Percentiles rank a stretch among this genome's conserved stretches.
These are phyloP conservation scores for Claviceps sp. DNA, from an alignment of 2,329 filamentous ascomycete genomes.

Conservation along the genomic window DNA sequence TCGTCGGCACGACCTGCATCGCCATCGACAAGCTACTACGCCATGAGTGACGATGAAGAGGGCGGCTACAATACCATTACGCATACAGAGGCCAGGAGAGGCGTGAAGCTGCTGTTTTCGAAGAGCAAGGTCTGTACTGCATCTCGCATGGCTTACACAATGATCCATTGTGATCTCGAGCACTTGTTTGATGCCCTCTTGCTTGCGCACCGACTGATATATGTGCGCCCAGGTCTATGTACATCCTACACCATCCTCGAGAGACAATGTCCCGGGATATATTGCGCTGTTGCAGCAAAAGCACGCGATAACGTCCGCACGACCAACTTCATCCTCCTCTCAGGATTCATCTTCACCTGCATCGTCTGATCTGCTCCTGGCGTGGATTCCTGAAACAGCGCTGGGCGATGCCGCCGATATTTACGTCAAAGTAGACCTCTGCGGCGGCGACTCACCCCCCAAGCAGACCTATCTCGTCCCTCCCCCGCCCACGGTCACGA, in stretches of 20 bases:
- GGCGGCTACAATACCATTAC: conserved; percentile 90
- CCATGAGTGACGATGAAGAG: conserved; percentile 92
- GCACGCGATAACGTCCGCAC: conserved; percentile 27
- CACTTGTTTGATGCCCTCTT: neutral
- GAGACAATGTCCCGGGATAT: conserved; percentile 92
- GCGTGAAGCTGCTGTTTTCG: conserved; percentile 85
- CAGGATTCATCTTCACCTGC: conserved; percentile 28
- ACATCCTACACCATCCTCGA: conserved; percentile 81
- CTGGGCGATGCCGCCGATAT: conserved; percentile 76
- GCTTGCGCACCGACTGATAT: neutral
- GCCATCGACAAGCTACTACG: conserved; percentile 24
- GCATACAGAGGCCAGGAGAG: conserved; percentile 59
- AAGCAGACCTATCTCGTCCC: conserved; percentile 84
- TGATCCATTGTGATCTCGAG: neutral
- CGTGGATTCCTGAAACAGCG: conserved; percentile 84
- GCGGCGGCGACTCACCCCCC: conserved; percentile 66
- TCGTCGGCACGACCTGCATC: conserved; percentile 6
- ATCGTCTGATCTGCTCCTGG: conserved; percentile 67
- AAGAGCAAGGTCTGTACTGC: conserved; percentile 70
- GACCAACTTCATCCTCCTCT: conserved; percentile 19
- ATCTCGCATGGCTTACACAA: neutral
- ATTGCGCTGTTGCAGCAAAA: conserved; percentile 91
- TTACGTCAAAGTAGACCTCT: conserved; percentile 91
- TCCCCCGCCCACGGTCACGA: conserved; percentile 73
- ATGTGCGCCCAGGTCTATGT: conserved; percentile 62